Evolutionary conservation across 2,329 filamentous ascomycete species (phyloP).

Genomic region (Sordariomycetes sp.): DNA sequence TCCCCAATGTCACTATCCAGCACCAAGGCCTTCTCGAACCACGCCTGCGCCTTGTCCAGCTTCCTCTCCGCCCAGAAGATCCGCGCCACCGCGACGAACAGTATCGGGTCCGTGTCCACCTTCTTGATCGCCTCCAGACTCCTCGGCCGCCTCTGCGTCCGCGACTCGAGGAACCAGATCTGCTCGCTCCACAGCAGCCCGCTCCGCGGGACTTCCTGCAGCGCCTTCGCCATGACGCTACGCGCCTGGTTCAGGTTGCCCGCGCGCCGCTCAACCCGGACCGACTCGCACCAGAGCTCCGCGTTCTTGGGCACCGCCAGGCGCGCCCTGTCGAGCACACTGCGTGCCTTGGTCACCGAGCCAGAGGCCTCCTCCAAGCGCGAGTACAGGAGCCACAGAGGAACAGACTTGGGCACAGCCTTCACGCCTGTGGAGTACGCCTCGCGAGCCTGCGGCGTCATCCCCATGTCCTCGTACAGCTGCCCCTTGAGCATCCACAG

Average conservation of each 20-base stretch:
- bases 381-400: conserved; percentile 82
- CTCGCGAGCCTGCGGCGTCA: conserved; percentile 75
- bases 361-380: conserved; percentile 80
- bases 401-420: conserved; percentile 71
- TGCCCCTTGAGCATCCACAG: conserved; percentile 99
- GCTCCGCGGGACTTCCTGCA: conserved; percentile 82
- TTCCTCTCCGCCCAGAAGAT: conserved; percentile 94
- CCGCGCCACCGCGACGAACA: conserved; percentile 85
- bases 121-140: conserved; percentile 94
- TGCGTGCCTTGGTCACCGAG: conserved; percentile 81
- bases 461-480: conserved; percentile 79
- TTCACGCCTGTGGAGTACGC: conserved; percentile 83
- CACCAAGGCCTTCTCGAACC: conserved; percentile 94
- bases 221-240: conserved; percentile 82
- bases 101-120: conserved; percentile 79
- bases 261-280: conserved; percentile 81
- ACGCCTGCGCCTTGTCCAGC: conserved; percentile 87
- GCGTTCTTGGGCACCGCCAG: conserved; percentile 78
- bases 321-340: conserved; percentile 82
- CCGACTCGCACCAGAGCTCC: conserved; percentile 85
- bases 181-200: conserved; percentile 88
- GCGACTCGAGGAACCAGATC: conserved; percentile 86
- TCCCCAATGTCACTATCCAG: conserved; percentile 82
- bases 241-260: conserved; percentile 78
- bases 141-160: conserved; percentile 85